These are phyloP conservation scores for Chlamydomonas reinhardtii DNA, from an alignment of 163 green algal species.

Conservation along the genomic window DNA sequence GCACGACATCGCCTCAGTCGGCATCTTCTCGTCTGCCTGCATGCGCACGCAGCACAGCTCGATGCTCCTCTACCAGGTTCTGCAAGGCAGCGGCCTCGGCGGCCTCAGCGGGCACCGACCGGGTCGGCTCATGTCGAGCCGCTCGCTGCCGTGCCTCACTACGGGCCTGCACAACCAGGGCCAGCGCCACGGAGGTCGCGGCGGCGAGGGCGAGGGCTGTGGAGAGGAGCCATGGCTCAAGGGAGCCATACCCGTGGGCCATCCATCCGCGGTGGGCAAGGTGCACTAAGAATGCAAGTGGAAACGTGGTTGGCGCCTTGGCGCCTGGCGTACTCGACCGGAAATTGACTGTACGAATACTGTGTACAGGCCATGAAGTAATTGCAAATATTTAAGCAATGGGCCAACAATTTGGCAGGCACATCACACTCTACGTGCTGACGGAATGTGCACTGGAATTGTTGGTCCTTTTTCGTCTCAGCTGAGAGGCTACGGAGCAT, in stretches of 20 bases:
- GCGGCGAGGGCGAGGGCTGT: not conserved
- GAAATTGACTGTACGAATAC: too few species aligned
- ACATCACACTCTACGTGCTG: too few species aligned
- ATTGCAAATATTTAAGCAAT: too few species aligned
- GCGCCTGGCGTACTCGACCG: too few species aligned
- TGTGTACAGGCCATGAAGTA: too few species aligned
- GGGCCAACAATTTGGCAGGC: too few species aligned
- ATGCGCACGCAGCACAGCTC: not conserved
- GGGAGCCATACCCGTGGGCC: not conserved
- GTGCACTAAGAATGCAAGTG: not conserved
- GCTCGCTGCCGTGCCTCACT: not conserved
- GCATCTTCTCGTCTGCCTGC: not conserved
- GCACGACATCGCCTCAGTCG: not conserved
- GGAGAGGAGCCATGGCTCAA: not conserved
- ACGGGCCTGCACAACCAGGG: too few species aligned
- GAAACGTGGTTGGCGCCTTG: too few species aligned
- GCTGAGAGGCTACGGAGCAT: too few species aligned
- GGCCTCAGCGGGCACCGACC: too few species aligned
- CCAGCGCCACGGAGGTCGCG: not conserved
- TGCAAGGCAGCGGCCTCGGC: not conserved
- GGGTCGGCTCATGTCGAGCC: not conserved
- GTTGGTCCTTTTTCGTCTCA: too few species aligned
- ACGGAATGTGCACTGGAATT: too few species aligned
- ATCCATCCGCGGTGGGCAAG: not conserved
- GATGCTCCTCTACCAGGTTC: not conserved